Evolutionary conservation across 2,329 filamentous ascomycete species (phyloP), one percentile per base, ranked within the genome.

Genomic region (Aaosphaeria pasadenensis): DNA sequence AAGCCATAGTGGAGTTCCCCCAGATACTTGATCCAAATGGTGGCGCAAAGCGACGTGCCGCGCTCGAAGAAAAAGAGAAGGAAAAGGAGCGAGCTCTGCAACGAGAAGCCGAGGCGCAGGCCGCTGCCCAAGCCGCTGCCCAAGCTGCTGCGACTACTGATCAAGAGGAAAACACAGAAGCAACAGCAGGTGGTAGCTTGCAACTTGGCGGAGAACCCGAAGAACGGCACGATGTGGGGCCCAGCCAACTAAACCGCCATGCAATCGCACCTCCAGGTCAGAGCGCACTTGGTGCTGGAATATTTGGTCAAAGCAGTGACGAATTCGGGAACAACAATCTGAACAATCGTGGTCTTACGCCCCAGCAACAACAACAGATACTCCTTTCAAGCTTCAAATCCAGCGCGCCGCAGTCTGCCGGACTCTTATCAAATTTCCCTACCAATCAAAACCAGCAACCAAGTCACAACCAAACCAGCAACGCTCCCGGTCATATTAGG

Each of bases 171-270:
- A 86, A 87, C 48, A 83, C 84, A 1, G 91, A 94, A 69, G 86
- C 65, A 17, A 88, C 66, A 7, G 66, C 62, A 32, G 66, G 88
- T 56, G 89, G 88, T 11, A 97, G 92, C 66, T 77, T 94, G 49
- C 91, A 95, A 49, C 79, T 97, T 13, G 92, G 92, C 48, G 92
- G 92, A 39, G 92, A 97, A 66, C 92, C 92, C 0, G 92, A 97
- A 66, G 90, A 95, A 56, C 79, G 82, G 5, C 64, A 66, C 52
- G 86, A 89, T 74, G 79, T 57, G 65, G 69, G 42, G 80, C 80
- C 59, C 38, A 78, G 80, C 39, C 80, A 82, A 49, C 80, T 84
- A 51, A 81, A 84, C 43, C 82, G 84, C 50, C 77, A 81, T 50
- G 83, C 82, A 9, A 84, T 89, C 6, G 89, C 91, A 60, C 85